Base-by-base conservation (phyloP, 2,329 filamentous ascomycete genomes). In the Rhynchosporium graminicola region DNA sequence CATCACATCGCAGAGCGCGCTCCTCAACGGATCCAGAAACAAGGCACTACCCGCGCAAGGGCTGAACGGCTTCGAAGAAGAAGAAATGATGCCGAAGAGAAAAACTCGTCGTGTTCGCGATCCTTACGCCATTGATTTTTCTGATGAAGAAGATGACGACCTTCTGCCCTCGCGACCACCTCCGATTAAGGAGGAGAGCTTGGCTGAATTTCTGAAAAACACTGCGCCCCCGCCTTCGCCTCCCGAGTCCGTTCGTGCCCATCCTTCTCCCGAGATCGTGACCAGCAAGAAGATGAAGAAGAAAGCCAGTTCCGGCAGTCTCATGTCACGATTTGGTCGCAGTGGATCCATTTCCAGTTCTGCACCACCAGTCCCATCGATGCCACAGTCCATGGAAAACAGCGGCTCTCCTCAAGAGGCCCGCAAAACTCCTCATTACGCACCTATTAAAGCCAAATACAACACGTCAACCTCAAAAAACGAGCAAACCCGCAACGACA, bases 81-180 rank as follows among this genome's bases (percentile, higher is more conserved):
- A 71, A 42, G 70, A 73, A 55, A 80, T 80, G 75, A 82, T 87
- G 73, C 88, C 91, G 4, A 83, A 85, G 69, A 85, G 90, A 59
- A 96, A 90, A 72, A 90, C 88, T 50, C 85, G 88, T 51, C 87
- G 91, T 33, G 86, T 92, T 57, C 90, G 85, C 61, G 95, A 99
- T 71, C 95, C 94, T 0, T 98, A 98, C 68, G 91, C 92, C n/a
- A 91, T 98, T 66, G 93, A 97, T 72, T 80, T 87, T 36, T 90
- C 87, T 12, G 74, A 77, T 50, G 75, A 77, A 40, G 75, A 76
- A 55, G 72, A 76, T 38, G 73, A 75, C 5, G 59, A 59, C 12
- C 57, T 57, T 7, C 29, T 58, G n/a, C 33, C 57, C 1, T 62
- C 62, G 9, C 68, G 61, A 45, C 63, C 67, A 28, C 66, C 69